These are phyloP conservation scores for Bassia scoparia DNA, from an alignment of 148 eudicot species.

Conservation along the genomic window DNA sequence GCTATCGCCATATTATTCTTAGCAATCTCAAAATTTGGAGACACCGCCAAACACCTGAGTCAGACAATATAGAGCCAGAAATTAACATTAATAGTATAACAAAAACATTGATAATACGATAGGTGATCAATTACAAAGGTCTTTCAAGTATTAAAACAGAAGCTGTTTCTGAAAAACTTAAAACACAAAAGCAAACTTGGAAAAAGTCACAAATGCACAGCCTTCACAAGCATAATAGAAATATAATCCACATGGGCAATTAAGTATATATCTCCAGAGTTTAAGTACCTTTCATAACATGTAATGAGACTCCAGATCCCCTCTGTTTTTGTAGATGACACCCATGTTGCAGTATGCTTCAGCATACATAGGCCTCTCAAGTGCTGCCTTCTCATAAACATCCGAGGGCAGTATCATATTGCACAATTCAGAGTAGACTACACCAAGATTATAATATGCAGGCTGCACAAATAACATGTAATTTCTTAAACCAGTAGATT, in stretches of 20 bases:
- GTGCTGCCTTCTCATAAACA: constrained; percentile 97
- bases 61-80: constrained; percentile 10
- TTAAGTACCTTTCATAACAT: constrained; percentile 85
- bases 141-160: no score
- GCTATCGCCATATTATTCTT: constrained; percentile 99
- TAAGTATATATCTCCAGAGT: constrained; percentile 12
- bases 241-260: neutral
- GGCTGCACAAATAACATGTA: constrained; percentile 61
- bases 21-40: constrained; percentile 98
- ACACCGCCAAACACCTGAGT: constrained; percentile 90
- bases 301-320: constrained; percentile 90
- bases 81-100: no score
- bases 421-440: constrained; percentile 99
- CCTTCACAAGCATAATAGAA: constrained; percentile 1
- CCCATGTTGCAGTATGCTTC: constrained; percentile 99
- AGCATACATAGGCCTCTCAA: constrained; percentile 97
- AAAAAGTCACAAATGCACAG: neutral
- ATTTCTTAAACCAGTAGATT: constrained; percentile 17
- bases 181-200: neutral
- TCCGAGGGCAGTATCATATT: constrained; percentile 85
- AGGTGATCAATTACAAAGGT: neutral
- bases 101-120: no score
- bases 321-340: constrained; percentile 90
- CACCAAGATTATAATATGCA: constrained; percentile 98
- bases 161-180: neutral